Percentiles rank a stretch among this genome's conserved stretches.
phyloP scores from a whole-genome alignment of 768 basidiomycete species.

The Pisolithus albus region DNA sequence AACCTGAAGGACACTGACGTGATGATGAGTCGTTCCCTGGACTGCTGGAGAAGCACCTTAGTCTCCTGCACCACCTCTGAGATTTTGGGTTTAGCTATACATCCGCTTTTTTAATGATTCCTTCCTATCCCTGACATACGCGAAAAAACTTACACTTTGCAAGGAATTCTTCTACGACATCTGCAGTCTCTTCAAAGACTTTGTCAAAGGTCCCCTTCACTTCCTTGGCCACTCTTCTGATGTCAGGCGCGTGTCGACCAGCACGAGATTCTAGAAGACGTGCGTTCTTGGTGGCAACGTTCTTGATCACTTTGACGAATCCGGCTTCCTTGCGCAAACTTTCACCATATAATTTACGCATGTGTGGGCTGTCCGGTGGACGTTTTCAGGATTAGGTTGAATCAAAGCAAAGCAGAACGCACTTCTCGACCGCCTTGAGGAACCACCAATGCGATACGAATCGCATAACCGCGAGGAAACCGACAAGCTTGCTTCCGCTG shows the following conservation, averaged over 20 bases:
- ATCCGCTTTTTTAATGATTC: constrained; percentile 1
- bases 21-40: constrained; percentile 85
- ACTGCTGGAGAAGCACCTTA: constrained; percentile 84
- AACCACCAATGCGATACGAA: constrained; percentile 96
- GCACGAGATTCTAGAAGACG: constrained; percentile 68
- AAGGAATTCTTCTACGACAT: constrained; percentile 89
- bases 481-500: constrained; percentile 88
- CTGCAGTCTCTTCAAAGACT: constrained; percentile 90
- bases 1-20: constrained; percentile 48
- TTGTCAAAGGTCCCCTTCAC: constrained; percentile 94
- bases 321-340: constrained; percentile 93
- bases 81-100: constrained; percentile 75
- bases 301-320: constrained; percentile 96
- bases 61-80: constrained; percentile 92
- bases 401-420: constrained; percentile 22
- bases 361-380: constrained; percentile 71
- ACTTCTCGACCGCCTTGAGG: constrained; percentile 88
- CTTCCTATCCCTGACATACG: background rate
- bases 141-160: constrained; percentile 63
- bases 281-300: constrained; percentile 79
- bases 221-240: constrained; percentile 79
- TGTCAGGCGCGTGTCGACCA: constrained; percentile 75
- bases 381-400: too few relatives aligned
- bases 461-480: constrained; percentile 74
- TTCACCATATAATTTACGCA: constrained; percentile 93